Evolutionary conservation across 768 basidiomycete species (phyloP), one percentile per base, ranked within the genome.

Genomic region (Chalciporus chontae): DNA sequence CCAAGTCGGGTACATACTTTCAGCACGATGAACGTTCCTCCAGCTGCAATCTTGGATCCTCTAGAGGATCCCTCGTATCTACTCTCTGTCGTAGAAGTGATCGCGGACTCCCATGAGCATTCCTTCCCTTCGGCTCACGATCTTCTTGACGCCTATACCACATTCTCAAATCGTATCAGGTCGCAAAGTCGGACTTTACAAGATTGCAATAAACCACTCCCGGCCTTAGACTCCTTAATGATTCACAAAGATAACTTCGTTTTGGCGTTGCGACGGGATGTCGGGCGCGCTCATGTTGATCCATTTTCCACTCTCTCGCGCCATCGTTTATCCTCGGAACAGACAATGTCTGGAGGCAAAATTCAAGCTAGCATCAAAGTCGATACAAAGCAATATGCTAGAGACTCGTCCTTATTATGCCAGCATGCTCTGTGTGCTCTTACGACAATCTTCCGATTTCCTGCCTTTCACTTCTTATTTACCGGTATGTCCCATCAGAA

Each of bases 131-230:
- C 76, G 1, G 49, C 69, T 23, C 79, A 81, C 55, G 81, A 83
- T 62, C 66, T 86, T 51, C 67, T 75, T 36, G 83, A 87, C 59
- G 82, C 85, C 10, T 87, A 87, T 57, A 71, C 66, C 54, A 69
- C 73, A 0, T 70, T 87, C 38, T 73, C 75, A 0, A 63, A 64
- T 24, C 73, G 78, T 23, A 65, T 85, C 47, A 70, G 64, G 34
- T 53, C 57, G 9, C 54, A 59, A 5, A 37, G 39, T 7, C 48
- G 40, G 14, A 19, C 23, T 50, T 50, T 57, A 17, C 56, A 42
- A 10, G 17, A 27, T 4, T 45, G 18, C 40, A 49, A 39, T 17
- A 10, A 38, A 0, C 38, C 29, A 1, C 47, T 49, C 9, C 61
- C 64, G 10, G 65, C 67, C 18, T 43, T 73, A 42, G 36, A 45